These are phyloP conservation scores for Sporodiniella umbellata DNA, from an alignment of 371 early-diverging fungal genomes.

Conservation along the genomic window DNA sequence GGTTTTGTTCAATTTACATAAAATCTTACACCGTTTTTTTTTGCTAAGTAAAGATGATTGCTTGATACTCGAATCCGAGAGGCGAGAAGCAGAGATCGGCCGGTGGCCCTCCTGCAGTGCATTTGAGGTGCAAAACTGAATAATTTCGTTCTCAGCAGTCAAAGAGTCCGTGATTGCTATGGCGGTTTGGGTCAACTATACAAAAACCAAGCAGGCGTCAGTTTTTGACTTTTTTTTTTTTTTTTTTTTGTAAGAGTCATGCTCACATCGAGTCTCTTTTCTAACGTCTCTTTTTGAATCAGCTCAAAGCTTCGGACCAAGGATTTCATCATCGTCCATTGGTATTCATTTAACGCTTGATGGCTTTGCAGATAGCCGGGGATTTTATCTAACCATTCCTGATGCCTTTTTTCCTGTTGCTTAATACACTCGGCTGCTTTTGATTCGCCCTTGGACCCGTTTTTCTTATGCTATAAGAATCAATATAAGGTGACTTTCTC, in stretches of 20 bases:
- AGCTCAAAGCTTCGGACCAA: constrained; percentile 40
- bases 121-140: constrained; percentile 17
- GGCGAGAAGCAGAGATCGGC: constrained; percentile 6
- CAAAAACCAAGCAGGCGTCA: constrained; percentile 8
- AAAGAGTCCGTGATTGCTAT: constrained; percentile 21
- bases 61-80: constrained; percentile 17
- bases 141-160: constrained; percentile 22
- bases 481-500: neutral
- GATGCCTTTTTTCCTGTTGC: constrained; percentile 19
- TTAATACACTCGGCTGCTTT: constrained; percentile 33
- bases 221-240: constrained; percentile 26
- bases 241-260: neutral
- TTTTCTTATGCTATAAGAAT: constrained; percentile 21
- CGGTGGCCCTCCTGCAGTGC: neutral
- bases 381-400: constrained; percentile 42
- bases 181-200: constrained; percentile 13
- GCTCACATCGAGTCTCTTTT: constrained; percentile 19
- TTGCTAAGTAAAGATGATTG: constrained; percentile 1
- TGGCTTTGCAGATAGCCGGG: constrained; percentile 46
- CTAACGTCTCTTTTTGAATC: constrained; percentile 44
- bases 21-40: constrained; percentile 9
- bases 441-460: neutral
- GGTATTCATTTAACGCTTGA: constrained; percentile 45
- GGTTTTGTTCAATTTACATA: too few relatives aligned
- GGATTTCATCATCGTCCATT: constrained; percentile 34